Evolutionary conservation across 805 yeast species (phyloP).

Genomic region (Saccharomycopsis synnaedendra): DNA sequence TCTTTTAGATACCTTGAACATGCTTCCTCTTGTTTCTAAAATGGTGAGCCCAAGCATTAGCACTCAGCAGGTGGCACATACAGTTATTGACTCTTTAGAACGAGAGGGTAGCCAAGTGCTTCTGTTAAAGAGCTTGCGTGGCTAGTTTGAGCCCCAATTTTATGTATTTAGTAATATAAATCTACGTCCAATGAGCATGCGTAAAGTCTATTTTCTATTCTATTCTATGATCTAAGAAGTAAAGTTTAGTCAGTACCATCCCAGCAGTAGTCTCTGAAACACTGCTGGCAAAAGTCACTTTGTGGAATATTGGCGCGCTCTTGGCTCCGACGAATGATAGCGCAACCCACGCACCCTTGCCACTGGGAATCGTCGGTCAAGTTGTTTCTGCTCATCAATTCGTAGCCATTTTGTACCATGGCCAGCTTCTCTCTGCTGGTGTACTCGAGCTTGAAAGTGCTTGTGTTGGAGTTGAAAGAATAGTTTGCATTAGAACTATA

Average conservation of each 20-base stretch:
- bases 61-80: constrained; percentile 52
- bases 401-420: constrained; percentile 65
- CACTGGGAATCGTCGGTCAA: constrained; percentile 57
- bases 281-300: constrained; percentile 52
- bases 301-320: constrained; percentile 53
- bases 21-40: constrained; percentile 30
- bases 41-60: constrained; percentile 52
- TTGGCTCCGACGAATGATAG: constrained; percentile 65
- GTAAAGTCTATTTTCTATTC: neutral
- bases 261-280: constrained; percentile 75
- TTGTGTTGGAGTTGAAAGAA: constrained; percentile 52
- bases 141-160: too few relatives aligned
- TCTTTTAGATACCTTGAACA: constrained; percentile 31
- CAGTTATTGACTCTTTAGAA: neutral
- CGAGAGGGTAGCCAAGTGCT: neutral
- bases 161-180: too few relatives aligned
- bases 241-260: neutral
- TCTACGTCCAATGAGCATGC: too few relatives aligned
- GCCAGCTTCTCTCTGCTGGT: constrained; percentile 40
- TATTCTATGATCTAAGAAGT: neutral
- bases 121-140: too few relatives aligned
- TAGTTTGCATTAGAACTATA: constrained; percentile 65
- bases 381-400: constrained; percentile 55
- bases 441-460: constrained; percentile 59
- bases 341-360: constrained; percentile 72